Percentiles rank a stretch among this genome's conserved stretches.
Conservation (phyloP, 768 basidiomycete species). For the Tricholoma sp. region DNA sequence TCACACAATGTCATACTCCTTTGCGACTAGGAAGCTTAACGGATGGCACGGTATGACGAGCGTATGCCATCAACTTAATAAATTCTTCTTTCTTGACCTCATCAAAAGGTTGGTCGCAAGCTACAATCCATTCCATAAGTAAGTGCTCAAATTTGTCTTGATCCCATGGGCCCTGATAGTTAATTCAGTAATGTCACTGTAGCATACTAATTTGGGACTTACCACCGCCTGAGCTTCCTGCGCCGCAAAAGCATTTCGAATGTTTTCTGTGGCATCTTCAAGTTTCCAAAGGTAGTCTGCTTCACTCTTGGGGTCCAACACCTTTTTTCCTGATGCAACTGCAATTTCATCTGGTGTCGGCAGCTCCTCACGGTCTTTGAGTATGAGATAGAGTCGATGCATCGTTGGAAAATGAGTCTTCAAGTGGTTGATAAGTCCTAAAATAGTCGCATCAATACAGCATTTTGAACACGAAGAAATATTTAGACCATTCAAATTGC, state of each 20-base stretch:
- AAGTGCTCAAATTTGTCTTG: not conserved
- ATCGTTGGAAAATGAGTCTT: not conserved
- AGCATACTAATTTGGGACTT: no score
- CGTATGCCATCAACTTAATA: not conserved
- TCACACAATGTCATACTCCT: not conserved
- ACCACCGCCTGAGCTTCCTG: no score
- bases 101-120: constrained; percentile 1
- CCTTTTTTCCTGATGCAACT: not conserved
- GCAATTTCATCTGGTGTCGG: not conserved
- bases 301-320: not conserved
- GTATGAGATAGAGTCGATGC: not conserved
- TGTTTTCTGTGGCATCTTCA: not conserved
- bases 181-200: not conserved
- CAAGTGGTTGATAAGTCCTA: not conserved
- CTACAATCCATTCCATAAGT: not conserved
- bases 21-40: not conserved
- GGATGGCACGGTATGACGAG: not conserved
- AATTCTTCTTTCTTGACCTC: not conserved
- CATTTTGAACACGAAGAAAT: not conserved
- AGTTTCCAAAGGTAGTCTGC: not conserved
- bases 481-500: constrained; percentile 6
- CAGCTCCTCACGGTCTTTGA: not conserved
- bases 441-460: not conserved
- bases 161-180: not conserved
- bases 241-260: not conserved